These are phyloP conservation scores for Spinellus fusiger DNA, from an alignment of 192 early-diverging fungal species.

Conservation along the genomic window DNA sequence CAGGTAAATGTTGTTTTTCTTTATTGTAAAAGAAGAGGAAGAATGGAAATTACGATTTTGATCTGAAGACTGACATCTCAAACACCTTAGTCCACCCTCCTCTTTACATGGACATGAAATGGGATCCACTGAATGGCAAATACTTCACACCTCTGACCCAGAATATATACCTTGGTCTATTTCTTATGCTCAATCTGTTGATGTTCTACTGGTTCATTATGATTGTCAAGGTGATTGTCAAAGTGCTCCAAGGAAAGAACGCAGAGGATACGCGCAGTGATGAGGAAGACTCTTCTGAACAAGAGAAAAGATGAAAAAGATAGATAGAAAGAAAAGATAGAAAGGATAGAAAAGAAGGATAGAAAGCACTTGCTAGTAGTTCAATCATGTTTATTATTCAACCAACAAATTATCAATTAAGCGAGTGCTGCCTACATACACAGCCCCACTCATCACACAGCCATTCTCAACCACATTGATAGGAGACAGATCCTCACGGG, in stretches of 20 bases:
- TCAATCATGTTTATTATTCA: neutral
- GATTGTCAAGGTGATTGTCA: constrained; percentile 58
- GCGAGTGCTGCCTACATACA: constrained; percentile 80
- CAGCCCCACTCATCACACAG: constrained; percentile 80
- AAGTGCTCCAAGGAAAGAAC: constrained; percentile 48
- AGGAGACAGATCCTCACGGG: constrained; percentile 35
- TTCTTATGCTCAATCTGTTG: constrained; percentile 59
- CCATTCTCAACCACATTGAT: constrained; percentile 43
- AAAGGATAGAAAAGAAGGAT: neutral
- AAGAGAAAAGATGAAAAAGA: constrained; percentile 2
- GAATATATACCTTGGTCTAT: constrained; percentile 51
- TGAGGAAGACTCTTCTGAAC: constrained; percentile 32
- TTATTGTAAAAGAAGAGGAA: neutral
- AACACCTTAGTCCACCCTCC: constrained; percentile 36
- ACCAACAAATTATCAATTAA: constrained; percentile 92
- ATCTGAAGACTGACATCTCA: neutral
- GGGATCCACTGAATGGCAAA: constrained; percentile 49
- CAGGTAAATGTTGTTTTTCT: constrained; percentile 3
- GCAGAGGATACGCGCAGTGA: constrained; percentile 71
- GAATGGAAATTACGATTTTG: neutral
- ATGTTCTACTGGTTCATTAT: constrained; percentile 75
- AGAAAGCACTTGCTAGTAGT: neutral
- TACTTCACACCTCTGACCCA: constrained; percentile 42
- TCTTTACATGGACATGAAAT: constrained; percentile 49
- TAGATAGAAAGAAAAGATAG: neutral